Base-by-base conservation (phyloP, 495 filamentous ascomycete genomes). In the Penicillium longicatenatum region DNA sequence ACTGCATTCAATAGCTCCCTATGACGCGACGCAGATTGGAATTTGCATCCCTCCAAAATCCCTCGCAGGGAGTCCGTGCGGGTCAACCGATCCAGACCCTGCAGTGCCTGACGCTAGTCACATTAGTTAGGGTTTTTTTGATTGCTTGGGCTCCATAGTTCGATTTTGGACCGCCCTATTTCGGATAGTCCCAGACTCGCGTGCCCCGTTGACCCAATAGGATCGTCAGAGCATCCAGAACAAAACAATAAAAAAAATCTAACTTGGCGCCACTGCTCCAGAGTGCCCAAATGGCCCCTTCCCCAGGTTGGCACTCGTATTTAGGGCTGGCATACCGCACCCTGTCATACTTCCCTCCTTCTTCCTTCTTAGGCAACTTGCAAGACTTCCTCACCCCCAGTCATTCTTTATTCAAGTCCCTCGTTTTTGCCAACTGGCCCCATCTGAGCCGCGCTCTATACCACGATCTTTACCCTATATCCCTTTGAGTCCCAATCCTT, bases 381-480 rank as follows among this genome's bases (percentile, higher is more conserved):
- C 61, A 61, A 14, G 45, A 55, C 52, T 41, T 57, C 44, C 42
- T 35, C 37, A 42, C 12, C 45, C 21, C 12, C 16, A 26, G 24
- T 39, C 37, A 24, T 30, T 30, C 43, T 61, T 60, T 55, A 62
- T 43, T 49, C 67, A 17, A 67, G 65, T 67, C 54, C 61, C 47
- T 67, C 65, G 37, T 66, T 66, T 16, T 29, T 48, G 30, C 44
- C 55, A 48, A 59, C 46, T 49, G 30, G 50, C 50, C 46, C 52
- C 14, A 37, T 56, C 42, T 51, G 65, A 72, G 69, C 69, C 61
- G 66, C 56, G 62, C 69, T 73, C 66, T 51, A n/a, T 26, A 1
- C 29, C 31, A 35, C 31, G 14, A 17, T 24, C 46, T 33, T 56
- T 49, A 47, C 20, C 54, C 24, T 33, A 39, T 50, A 21, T 50